phyloP scores from a whole-genome alignment of 495 filamentous ascomycete species.

The Bacidia gigantensis region DNA sequence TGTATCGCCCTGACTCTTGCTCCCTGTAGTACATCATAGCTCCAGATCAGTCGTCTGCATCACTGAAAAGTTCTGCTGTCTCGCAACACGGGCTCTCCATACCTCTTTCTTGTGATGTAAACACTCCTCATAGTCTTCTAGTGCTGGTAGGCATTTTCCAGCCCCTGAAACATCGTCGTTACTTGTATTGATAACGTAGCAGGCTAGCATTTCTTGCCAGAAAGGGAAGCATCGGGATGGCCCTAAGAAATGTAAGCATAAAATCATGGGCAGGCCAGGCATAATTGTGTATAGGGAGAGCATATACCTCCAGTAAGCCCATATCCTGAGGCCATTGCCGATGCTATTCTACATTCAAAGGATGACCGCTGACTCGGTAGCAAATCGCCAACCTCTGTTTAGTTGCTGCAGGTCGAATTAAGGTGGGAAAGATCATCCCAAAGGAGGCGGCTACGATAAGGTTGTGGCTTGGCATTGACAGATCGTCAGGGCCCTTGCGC shows the following conservation, averaged over 20 bases:
- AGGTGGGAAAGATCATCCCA: too few relatives aligned
- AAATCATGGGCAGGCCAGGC: too few relatives aligned
- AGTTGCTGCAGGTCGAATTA: neutral
- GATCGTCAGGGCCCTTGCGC: too few relatives aligned
- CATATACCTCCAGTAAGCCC: slow-evolving; percentile 16
- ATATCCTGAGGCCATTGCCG: slow-evolving; percentile 16
- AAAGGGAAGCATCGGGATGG: slow-evolving; percentile 91
- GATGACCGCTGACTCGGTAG: too few relatives aligned
- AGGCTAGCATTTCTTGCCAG: slow-evolving; percentile 89
- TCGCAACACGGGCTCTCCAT: too few relatives aligned
- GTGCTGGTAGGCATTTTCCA: slow-evolving; percentile 74
- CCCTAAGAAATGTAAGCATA: slow-evolving; percentile 40
- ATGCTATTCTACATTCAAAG: neutral
- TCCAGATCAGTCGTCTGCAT: too few relatives aligned
- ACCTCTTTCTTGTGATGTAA: slow-evolving; percentile 98
- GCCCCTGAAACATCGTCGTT: slow-evolving; percentile 63
- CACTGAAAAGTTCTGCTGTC: too few relatives aligned
- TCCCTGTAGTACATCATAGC: slow-evolving; percentile 41
- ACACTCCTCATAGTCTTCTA: slow-evolving; percentile 98
- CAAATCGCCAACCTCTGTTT: too few relatives aligned
- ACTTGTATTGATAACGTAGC: slow-evolving; percentile 73
- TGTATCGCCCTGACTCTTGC: slow-evolving; percentile 67
- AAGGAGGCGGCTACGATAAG: too few relatives aligned
- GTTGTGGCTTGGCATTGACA: too few relatives aligned
- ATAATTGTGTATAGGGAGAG: too few relatives aligned